These are phyloP conservation scores for Nakaseomyces bracarensis DNA, from an alignment of 1,139 yeast genomes.

Conservation along the genomic window DNA sequence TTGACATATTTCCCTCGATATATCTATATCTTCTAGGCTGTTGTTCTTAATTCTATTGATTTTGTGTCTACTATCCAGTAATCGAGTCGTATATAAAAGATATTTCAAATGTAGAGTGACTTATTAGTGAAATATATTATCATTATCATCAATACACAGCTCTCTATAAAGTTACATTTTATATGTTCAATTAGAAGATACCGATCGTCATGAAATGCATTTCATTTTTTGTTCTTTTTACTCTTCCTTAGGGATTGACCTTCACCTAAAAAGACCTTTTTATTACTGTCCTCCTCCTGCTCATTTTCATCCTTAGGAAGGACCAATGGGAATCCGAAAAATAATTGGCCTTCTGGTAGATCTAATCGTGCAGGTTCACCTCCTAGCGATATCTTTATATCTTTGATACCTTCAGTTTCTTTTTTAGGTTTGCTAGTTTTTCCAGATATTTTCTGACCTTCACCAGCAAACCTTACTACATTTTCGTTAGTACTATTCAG, in stretches of 20 bases:
- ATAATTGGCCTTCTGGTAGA: slow-evolving; percentile 77
- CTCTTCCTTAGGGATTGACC: slow-evolving; percentile 70
- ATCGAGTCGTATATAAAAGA: too few relatives aligned
- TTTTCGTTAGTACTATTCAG: slow-evolving; percentile 38
- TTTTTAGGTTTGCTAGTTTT: slow-evolving; percentile 32
- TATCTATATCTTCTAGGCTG: too few relatives aligned
- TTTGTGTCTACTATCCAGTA: too few relatives aligned
- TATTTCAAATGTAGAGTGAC: too few relatives aligned
- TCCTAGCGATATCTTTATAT: slow-evolving; percentile 28
- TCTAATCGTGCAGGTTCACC: slow-evolving; percentile 65
- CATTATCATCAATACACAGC: too few relatives aligned
- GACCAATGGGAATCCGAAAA: slow-evolving; percentile 85
- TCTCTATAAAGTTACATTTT: not conserved
- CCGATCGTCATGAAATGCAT: too few relatives aligned
- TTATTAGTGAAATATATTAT: too few relatives aligned
- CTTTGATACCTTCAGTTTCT: slow-evolving; percentile 14
- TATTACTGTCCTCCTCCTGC: slow-evolving; percentile 34
- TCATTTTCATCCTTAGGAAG: slow-evolving; percentile 51
- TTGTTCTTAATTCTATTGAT: too few relatives aligned
- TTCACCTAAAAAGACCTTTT: slow-evolving; percentile 43
- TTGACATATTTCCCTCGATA: too few relatives aligned
- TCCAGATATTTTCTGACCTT: slow-evolving; percentile 70
- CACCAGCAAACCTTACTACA: slow-evolving; percentile 42
- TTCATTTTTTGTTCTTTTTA: slow-evolving; percentile 49
- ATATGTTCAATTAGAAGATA: too few relatives aligned